A percentile compares a stretch with the other conserved stretches of the same genome.
phyloP scores from a whole-genome alignment of 257 asterid genomes.

The Nicotiana paniculata region DNA sequence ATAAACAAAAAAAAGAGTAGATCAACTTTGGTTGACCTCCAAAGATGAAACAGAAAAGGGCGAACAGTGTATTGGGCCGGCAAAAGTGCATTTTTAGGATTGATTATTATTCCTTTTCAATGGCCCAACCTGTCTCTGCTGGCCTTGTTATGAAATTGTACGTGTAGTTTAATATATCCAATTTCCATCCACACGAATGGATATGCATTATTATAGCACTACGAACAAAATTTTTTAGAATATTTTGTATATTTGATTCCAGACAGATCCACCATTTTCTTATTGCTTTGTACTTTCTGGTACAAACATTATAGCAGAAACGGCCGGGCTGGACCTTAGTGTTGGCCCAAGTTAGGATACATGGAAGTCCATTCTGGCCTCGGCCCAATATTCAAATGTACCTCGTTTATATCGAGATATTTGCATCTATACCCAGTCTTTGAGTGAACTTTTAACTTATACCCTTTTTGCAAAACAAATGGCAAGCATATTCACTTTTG shows the following conservation, averaged over 20 bases:
- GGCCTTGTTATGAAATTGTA: neutral
- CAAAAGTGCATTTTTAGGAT: neutral
- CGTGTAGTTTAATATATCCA: neutral
- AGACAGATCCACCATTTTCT: neutral
- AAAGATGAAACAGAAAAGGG: neutral
- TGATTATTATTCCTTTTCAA: neutral
- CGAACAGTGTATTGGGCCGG: neutral
- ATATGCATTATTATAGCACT: neutral
- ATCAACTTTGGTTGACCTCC: constrained; percentile 4
- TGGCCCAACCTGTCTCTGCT: constrained; percentile 1
- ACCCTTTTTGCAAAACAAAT: too few relatives aligned
- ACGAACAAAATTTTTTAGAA: neutral
- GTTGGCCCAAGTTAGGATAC: neutral
- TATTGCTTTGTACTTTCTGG: neutral
- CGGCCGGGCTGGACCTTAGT: neutral
- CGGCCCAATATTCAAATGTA: neutral
- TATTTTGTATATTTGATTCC: neutral
- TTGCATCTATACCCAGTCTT: too few relatives aligned
- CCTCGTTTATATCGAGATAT: too few relatives aligned
- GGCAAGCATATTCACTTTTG: too few relatives aligned
- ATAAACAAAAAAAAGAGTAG: neutral
- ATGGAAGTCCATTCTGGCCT: neutral
- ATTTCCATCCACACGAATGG: constrained; percentile 6
- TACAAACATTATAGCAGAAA: neutral
- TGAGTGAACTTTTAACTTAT: too few relatives aligned